Evolutionary conservation across 2,329 filamentous ascomycete species (phyloP).

Genomic region (Aspergillus fumigatus): DNA sequence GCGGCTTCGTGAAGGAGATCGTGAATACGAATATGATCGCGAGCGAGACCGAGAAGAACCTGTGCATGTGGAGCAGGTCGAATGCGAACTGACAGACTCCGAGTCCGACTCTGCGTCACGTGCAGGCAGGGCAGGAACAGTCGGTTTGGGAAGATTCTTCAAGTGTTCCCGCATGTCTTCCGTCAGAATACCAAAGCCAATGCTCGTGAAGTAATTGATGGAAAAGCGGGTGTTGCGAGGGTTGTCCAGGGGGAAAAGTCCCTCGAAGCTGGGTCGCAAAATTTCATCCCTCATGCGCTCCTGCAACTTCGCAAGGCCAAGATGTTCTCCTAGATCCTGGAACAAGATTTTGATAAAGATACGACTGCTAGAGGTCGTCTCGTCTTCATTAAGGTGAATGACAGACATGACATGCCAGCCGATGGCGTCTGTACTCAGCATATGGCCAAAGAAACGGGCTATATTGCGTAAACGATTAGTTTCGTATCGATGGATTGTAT

Average conservation of each 20-base stretch:
- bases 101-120: slow-evolving; percentile 63
- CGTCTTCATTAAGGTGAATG: slow-evolving; percentile 90
- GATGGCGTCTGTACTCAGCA: slow-evolving; percentile 81
- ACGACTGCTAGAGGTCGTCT: slow-evolving; percentile 91
- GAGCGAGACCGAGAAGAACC: slow-evolving; percentile 41
- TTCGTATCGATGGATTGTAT: slow-evolving; percentile 94
- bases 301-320: slow-evolving; percentile 77
- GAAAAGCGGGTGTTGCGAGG: slow-evolving; percentile 89
- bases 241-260: slow-evolving; percentile 85
- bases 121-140: slow-evolving; percentile 62
- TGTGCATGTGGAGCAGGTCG: slow-evolving; percentile 28
- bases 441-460: slow-evolving; percentile 87
- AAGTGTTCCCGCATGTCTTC: slow-evolving; percentile 92
- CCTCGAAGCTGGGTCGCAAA: slow-evolving; percentile 71
- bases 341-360: slow-evolving; percentile 99
- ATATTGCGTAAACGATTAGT: slow-evolving; percentile 94
- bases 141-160: slow-evolving; percentile 82
- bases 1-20: slow-evolving; percentile 31
- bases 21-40: slow-evolving; percentile 35
- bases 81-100: slow-evolving; percentile 52
- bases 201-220: slow-evolving; percentile 99
- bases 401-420: slow-evolving; percentile 85
- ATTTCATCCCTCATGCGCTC: slow-evolving; percentile 72
- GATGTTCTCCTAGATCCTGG: slow-evolving; percentile 81
- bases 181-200: slow-evolving; percentile 90